Evolutionary conservation across 2,329 filamentous ascomycete genomes (phyloP).

Genomic region (Aspergillus sp.): DNA sequence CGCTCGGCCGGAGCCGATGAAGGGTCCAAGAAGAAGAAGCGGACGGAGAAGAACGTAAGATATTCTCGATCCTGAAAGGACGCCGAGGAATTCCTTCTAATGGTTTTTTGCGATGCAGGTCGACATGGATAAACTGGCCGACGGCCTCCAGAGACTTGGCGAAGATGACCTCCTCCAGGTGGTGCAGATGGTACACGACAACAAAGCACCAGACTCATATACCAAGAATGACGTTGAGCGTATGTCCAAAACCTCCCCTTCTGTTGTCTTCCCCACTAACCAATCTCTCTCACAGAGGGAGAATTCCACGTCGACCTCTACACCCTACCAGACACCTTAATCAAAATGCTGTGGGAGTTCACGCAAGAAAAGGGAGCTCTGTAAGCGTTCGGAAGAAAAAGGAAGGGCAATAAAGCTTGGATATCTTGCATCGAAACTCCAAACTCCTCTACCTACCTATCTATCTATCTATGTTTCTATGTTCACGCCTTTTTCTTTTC

Average conservation of each 20-base stretch:
- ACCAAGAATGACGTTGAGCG: slow-evolving; percentile 96
- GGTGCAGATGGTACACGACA: slow-evolving; percentile 97
- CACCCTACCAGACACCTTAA: slow-evolving; percentile 85
- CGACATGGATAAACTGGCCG: slow-evolving; percentile 96
- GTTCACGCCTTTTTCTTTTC: neutral
- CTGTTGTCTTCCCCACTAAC: neutral
- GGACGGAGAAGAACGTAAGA: slow-evolving; percentile 60
- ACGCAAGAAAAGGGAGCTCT: slow-evolving; percentile 49
- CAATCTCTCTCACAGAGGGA: slow-evolving; percentile 61
- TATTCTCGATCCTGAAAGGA: neutral
- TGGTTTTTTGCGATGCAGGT: slow-evolving; percentile 41
- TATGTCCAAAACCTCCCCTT: slow-evolving; percentile 50
- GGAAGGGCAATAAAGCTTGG: neutral
- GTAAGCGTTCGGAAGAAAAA: slow-evolving; percentile 17
- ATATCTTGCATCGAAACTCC: neutral
- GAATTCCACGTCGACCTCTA: slow-evolving; percentile 98
- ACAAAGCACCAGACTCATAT: slow-evolving; percentile 91
- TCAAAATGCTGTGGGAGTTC: slow-evolving; percentile 96
- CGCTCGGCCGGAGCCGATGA: slow-evolving; percentile 55
- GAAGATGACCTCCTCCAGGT: slow-evolving; percentile 94
- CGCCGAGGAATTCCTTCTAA: neutral
- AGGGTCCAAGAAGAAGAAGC: slow-evolving; percentile 74
- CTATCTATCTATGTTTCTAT: neutral
- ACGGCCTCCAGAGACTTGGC: slow-evolving; percentile 80
- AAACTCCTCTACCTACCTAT: neutral